Percentiles rank a stretch among this genome's conserved stretches.
These are phyloP conservation scores for Aspergillus conjunctus DNA, from an alignment of 495 filamentous ascomycete genomes.

Conservation along the genomic window DNA sequence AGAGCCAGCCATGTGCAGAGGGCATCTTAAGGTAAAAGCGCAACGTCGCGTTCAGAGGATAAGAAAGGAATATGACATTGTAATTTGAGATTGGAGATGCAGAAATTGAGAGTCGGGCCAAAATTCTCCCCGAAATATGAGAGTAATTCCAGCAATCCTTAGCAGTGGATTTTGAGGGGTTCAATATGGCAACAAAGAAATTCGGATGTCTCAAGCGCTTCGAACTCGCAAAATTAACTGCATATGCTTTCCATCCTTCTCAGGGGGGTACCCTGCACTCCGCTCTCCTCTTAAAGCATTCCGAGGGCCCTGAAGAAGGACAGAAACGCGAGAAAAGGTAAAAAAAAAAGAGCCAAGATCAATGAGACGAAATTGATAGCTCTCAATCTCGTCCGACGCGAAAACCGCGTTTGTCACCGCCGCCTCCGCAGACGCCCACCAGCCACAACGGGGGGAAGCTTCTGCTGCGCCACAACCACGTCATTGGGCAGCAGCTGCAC, in stretches of 20 bases:
- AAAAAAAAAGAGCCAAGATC: not conserved
- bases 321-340: not conserved
- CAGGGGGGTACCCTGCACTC: not conserved
- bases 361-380: not conserved
- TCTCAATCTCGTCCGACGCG: not conserved
- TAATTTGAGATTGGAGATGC: constrained; percentile 2
- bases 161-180: not conserved
- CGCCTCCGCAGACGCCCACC: not conserved
- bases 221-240: not conserved
- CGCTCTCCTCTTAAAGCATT: not conserved
- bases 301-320: not conserved
- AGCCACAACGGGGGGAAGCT: constrained; percentile 3
- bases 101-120: not conserved
- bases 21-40: too few species aligned
- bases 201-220: not conserved
- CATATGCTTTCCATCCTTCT: not conserved
- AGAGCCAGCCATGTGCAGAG: constrained; percentile 33
- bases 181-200: not conserved
- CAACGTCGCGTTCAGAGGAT: not conserved
- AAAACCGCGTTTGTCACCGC: constrained; percentile 15
- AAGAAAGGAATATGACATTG: constrained; percentile 14
- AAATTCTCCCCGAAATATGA: not conserved
- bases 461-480: constrained; percentile 30
- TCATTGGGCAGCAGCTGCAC: constrained; percentile 38
- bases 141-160: not conserved